Evolutionary conservation across 371 early-diverging fungal genomes (phyloP).

Genomic region (Haplosporangium sp.): DNA sequence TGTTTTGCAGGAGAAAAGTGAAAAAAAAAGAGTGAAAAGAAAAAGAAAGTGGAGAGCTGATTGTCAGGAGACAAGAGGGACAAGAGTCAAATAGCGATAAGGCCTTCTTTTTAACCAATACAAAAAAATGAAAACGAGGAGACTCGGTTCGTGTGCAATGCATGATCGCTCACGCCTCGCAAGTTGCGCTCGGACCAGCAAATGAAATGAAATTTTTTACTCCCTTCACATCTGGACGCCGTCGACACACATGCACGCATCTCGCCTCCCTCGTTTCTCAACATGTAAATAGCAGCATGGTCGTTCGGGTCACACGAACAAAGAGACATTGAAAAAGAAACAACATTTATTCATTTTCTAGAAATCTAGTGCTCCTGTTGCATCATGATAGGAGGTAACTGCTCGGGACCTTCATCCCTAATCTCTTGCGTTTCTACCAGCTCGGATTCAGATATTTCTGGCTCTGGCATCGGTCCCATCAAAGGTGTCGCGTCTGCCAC

Average conservation of each 20-base stretch:
- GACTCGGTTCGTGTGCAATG: constrained; percentile 8
- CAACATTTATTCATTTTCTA: too few species aligned
- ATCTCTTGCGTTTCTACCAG: not conserved
- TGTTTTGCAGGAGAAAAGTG: not conserved
- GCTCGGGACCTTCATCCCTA: not conserved
- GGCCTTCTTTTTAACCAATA: not conserved
- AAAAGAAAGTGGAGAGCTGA: not conserved
- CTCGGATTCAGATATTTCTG: not conserved
- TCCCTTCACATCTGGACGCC: not conserved
- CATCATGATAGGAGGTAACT: constrained; percentile 13
- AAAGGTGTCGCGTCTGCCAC: not conserved
- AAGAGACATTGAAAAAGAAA: not conserved
- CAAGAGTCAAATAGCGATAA: not conserved
- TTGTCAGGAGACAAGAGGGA: not conserved
- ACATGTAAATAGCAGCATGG: not conserved
- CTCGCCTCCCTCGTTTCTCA: not conserved
- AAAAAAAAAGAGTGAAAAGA: not conserved
- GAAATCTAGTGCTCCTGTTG: constrained; percentile 13
- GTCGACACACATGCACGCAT: too few species aligned
- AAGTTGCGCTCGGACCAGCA: constrained; percentile 15
- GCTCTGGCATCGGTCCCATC: not conserved
- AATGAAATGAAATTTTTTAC: not conserved
- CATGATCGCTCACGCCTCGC: constrained; percentile 11
- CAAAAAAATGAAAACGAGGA: not conserved
- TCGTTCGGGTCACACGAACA: not conserved